Evolutionary conservation across 179 eudicot genomes (phyloP), one percentile per base, ranked within the genome.

Genomic region (Gypsophila paniculata): DNA sequence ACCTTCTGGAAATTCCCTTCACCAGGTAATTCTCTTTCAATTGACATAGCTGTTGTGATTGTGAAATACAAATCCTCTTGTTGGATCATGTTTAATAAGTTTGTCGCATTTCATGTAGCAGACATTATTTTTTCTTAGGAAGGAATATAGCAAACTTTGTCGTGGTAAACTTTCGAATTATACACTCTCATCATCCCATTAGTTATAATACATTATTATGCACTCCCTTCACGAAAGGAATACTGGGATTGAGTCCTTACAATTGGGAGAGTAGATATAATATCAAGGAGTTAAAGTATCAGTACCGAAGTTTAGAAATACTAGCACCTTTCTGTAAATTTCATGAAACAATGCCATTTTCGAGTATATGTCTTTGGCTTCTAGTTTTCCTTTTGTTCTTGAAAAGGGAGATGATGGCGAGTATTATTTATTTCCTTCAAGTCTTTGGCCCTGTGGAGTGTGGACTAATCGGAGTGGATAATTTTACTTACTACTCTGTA

Each of bases 1-100:
- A 94, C 76, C 90, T 94, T 66, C 72, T 94, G 73, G 92, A 94
- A 81, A 91, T 94, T 78, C 91, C 99, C 65, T 86, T 94, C 78
- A 76, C 89, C 55, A 80, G 99, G 99, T 93, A 89, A 48, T n/a
- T 58, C 58, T 17, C 38, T 79, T 80, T 17, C 44, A 26, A 21
- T 58, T 49, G 44, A 64, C 52, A 38, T 64, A 19, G 52, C 46
- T 46, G 8, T 60, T 9, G 70, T 23, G 32, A 23, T 25, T 46
- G 13, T n/a, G 68, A 36, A 46, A 46, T 23, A 14, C 22, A 34
- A 8, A 21, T 74, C 7, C 8, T 58, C 32, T 51, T 61, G 44
- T 44, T 52, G 17, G 39, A 62, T 26, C 12, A 8, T 44, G 36
- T 29, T 38, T 38, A n/a, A n/a, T n/a, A n/a, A 21, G 14, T 21